These are phyloP conservation scores for Wickerhamiella azymoides DNA, from an alignment of 805 yeast genomes.

Conservation along the genomic window DNA sequence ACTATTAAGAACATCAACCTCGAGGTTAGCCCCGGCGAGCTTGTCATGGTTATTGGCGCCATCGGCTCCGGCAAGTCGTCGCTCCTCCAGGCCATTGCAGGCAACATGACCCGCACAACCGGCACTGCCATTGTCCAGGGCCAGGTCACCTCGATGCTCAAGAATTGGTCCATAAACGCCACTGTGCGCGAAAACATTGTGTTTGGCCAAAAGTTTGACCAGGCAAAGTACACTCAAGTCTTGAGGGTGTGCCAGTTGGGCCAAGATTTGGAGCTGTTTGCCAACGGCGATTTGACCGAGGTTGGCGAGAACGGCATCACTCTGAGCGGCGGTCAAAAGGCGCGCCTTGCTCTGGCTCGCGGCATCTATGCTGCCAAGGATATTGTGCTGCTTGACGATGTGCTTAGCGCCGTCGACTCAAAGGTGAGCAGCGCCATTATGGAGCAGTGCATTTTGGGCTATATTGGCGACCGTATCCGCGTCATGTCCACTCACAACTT, in stretches of 20 bases:
- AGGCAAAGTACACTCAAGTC: slow-evolving; percentile 5
- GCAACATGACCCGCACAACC: slow-evolving; percentile 42
- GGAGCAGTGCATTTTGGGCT: slow-evolving; percentile 50
- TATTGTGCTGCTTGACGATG: slow-evolving; percentile 63
- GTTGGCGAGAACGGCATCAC: slow-evolving; percentile 87
- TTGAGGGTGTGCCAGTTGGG: slow-evolving; percentile 11
- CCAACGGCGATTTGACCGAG: slow-evolving; percentile 29
- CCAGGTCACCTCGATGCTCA: slow-evolving; percentile 42
- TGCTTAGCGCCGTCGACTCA: slow-evolving; percentile 78
- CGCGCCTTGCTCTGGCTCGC: slow-evolving; percentile 70
- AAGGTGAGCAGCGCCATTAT: slow-evolving; percentile 69
- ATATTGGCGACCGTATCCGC: slow-evolving; percentile 46
- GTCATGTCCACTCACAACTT: slow-evolving; percentile 76
- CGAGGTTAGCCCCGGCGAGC: slow-evolving; percentile 45
- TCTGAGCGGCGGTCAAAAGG: slow-evolving; percentile 82
- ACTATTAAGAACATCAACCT: slow-evolving; percentile 40
- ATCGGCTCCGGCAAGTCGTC: slow-evolving; percentile 79
- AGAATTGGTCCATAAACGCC: slow-evolving; percentile 75
- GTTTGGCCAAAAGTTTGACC: slow-evolving; percentile 43
- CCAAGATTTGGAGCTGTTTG: slow-evolving; percentile 12
- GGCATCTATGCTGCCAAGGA: slow-evolving; percentile 59
- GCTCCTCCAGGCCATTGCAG: slow-evolving; percentile 53
- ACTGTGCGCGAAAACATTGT: slow-evolving; percentile 51
- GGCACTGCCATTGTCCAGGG: slow-evolving; percentile 48
- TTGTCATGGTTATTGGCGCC: slow-evolving; percentile 64